phyloP scores from a whole-genome alignment of 768 basidiomycete species.

The Suillus subalutaceus region DNA sequence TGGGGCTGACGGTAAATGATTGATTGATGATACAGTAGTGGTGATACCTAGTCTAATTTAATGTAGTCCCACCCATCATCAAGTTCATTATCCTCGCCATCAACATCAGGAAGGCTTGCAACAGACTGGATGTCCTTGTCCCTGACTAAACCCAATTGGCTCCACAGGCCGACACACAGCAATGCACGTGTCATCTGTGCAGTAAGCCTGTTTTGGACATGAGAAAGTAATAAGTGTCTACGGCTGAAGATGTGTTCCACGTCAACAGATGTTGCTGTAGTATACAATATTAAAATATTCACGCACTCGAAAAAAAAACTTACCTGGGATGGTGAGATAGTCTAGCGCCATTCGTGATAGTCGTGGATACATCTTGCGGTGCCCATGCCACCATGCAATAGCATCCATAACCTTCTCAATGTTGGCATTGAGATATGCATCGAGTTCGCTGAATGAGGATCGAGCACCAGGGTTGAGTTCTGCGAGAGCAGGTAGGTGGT shows the following conservation, averaged over 20 bases:
- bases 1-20: conserved; percentile 70
- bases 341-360: background rate
- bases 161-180: conserved; percentile 38
- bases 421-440: background rate
- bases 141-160: conserved; percentile 24
- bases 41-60: background rate
- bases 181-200: conserved; percentile 28
- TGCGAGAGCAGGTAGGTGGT: conserved; percentile 26
- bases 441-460: background rate
- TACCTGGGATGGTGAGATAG: background rate
- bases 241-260: conserved; percentile 32
- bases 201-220: conserved; percentile 25
- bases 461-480: too few relatives aligned
- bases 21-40: conserved; percentile 64
- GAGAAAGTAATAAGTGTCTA: conserved; percentile 29
- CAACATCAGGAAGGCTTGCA: background rate
- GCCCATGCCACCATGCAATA: background rate
- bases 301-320: background rate
- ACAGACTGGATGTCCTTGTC: conserved; percentile 20
- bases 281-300: conserved; percentile 10
- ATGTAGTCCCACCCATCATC: background rate
- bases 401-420: background rate
- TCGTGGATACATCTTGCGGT: background rate
- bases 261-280: conserved; percentile 35
- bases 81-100: background rate